These are phyloP conservation scores for Eucalyptus coolabah DNA, from an alignment of 345 rosid species.

Conservation along the genomic window DNA sequence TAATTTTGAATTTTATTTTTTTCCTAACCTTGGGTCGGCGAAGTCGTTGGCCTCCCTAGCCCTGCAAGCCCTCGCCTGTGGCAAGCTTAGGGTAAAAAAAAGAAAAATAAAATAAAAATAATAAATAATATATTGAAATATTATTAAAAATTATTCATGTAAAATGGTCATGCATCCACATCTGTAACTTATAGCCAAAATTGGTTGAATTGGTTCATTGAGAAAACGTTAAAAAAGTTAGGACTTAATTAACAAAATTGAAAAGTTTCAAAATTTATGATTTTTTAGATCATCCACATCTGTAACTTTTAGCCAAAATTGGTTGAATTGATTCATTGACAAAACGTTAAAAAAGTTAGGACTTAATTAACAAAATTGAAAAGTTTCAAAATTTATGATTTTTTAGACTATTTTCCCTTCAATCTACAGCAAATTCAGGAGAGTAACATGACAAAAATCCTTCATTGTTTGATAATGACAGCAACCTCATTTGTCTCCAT, in stretches of 20 bases:
- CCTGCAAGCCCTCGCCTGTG: rapidly evolving
- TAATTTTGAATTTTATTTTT: rapidly evolving
- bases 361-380: rapidly evolving
- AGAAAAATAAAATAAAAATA: not conserved
- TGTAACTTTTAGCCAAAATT: not conserved
- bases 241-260: too few species aligned
- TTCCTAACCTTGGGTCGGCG: not conserved
- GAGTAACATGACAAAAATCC: not conserved
- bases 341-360: rapidly evolving
- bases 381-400: rapidly evolving
- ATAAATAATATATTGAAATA: not conserved
- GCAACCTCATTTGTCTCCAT: not conserved
- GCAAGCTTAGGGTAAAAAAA: rapidly evolving
- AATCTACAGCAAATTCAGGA: rapidly evolving
- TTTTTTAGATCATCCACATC: too few species aligned
- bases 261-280: too few species aligned
- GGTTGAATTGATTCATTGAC: too few species aligned
- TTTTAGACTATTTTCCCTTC: too few species aligned
- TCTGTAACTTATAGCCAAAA: too few species aligned
- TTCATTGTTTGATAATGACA: not conserved
- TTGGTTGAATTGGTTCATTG: too few species aligned
- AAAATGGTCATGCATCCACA: rapidly evolving
- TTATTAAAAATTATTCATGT: rapidly evolving
- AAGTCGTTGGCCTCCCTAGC: rapidly evolving
- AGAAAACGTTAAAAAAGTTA: too few species aligned